These are phyloP conservation scores for Solanum tarapatanum DNA, from an alignment of 257 asterid species.

Conservation along the genomic window DNA sequence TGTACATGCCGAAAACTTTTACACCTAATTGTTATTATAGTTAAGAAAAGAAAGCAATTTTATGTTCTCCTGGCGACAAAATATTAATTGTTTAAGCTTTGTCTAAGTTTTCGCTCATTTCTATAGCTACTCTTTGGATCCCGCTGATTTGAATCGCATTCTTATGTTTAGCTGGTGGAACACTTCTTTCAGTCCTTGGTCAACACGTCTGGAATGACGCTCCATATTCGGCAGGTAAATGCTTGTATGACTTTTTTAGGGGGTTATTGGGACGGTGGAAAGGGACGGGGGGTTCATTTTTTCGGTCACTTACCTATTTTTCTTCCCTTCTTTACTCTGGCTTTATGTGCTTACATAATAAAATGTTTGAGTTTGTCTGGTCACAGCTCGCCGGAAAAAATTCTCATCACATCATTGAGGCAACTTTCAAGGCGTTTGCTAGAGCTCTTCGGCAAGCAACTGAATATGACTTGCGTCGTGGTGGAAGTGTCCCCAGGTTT, in stretches of 20 bases:
- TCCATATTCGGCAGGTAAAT: constrained; percentile 84
- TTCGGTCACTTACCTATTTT: too few relatives aligned
- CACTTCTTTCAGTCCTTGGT: constrained; percentile 96
- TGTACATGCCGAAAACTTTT: not conserved
- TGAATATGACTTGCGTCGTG: constrained; percentile 75
- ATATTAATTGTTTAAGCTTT: not conserved
- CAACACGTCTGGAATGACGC: constrained; percentile 98
- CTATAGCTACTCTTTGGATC: not conserved
- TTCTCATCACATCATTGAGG: constrained; percentile 97
- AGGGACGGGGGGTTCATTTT: not conserved
- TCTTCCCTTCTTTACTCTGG: not conserved
- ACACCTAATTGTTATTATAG: not conserved
- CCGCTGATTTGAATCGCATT: not conserved
- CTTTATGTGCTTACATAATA: not conserved
- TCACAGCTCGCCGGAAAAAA: constrained; percentile 81
- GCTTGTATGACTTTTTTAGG: not conserved
- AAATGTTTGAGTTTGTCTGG: constrained; percentile 3
- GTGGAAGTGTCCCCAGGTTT: constrained; percentile 85
- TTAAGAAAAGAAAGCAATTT: not conserved
- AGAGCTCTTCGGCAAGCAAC: constrained; percentile 99
- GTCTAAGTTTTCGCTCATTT: not conserved
- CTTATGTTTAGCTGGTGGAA: constrained; percentile 63
- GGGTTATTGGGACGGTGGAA: not conserved
- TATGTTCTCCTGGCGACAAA: not conserved
- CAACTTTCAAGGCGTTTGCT: constrained; percentile 97